Percentiles rank a stretch among this genome's conserved stretches.
Evolutionary conservation across 306 rosid genomes (phyloP).

Genomic region (Senna tora): DNA sequence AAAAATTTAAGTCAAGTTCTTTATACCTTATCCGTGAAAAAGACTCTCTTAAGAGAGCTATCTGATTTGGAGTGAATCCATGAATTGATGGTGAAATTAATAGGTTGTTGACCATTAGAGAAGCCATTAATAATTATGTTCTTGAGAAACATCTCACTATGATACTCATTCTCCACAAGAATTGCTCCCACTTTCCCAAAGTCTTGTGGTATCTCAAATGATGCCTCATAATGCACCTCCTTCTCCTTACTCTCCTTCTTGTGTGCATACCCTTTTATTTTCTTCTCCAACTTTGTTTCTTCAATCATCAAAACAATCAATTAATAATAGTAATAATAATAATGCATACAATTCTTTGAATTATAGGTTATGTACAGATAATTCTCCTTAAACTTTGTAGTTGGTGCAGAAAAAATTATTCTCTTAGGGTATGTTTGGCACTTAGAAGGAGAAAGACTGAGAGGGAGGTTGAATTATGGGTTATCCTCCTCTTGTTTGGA

Average conservation of each 20-base stretch:
- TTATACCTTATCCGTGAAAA: conserved; percentile 55
- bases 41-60: conserved; percentile 34
- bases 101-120: background rate
- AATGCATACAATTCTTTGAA: too few relatives aligned
- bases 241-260: background rate
- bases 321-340: too few relatives aligned
- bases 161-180: conserved; percentile 33
- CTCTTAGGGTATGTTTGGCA: too few relatives aligned
- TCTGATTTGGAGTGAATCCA: conserved; percentile 42
- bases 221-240: conserved; percentile 34
- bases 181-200: conserved; percentile 47
- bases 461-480: too few relatives aligned
- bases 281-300: conserved; percentile 39
- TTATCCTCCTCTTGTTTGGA: too few relatives aligned
- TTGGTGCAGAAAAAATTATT: too few relatives aligned
- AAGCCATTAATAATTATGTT: conserved; percentile 41
- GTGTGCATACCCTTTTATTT: conserved; percentile 11
- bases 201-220: conserved; percentile 27
- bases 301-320: conserved; percentile 11
- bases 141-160: conserved; percentile 30
- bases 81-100: conserved; percentile 41
- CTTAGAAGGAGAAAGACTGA: too few relatives aligned
- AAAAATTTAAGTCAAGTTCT: too few relatives aligned
- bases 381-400: too few relatives aligned
- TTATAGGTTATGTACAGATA: too few relatives aligned